Conservation (phyloP, 192 early-diverging fungal species). For the Fimicolochytrium jonesii region DNA sequence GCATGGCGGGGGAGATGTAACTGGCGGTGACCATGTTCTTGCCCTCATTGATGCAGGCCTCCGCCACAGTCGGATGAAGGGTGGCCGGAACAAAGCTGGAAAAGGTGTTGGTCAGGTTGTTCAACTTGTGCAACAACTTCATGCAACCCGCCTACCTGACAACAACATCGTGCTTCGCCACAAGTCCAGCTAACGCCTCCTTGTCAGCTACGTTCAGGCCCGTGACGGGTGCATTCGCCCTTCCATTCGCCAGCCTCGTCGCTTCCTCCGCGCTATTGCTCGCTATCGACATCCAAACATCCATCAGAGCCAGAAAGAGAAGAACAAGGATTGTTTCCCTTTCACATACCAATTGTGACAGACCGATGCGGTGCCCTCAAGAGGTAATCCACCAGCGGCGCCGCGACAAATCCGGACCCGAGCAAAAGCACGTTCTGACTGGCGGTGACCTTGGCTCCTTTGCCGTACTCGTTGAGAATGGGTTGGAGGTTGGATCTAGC, state of each 20-base stretch:
- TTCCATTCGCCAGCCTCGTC: conserved; percentile 55
- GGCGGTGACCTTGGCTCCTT: conserved; percentile 30
- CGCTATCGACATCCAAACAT: conserved; percentile 43
- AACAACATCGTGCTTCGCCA: conserved; percentile 83
- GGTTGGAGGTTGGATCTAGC: conserved; percentile 50
- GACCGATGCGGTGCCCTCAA: conserved; percentile 47
- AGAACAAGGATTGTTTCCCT: background rate
- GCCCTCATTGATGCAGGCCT: conserved; percentile 83
- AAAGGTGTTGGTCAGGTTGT: background rate
- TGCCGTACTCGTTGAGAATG: conserved; percentile 33
- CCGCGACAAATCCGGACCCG: conserved; percentile 89
- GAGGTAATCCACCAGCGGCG: conserved; percentile 87
- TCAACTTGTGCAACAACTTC: too few species aligned
- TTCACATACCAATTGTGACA: conserved; percentile 62
- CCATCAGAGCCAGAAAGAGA: background rate
- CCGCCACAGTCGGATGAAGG: conserved; percentile 85
- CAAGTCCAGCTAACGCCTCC: conserved; percentile 62
- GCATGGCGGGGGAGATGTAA: conserved; percentile 95
- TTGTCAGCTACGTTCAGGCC: conserved; percentile 80
- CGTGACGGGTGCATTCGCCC: conserved; percentile 58
- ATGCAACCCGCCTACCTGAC: conserved; percentile 67
- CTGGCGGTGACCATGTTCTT: conserved; percentile 95
- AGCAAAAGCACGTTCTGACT: conserved; percentile 64
- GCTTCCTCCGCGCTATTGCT: conserved; percentile 76
- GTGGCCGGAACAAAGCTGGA: conserved; percentile 81